These are phyloP conservation scores for Voacanga thouarsii DNA, from an alignment of 257 asterid species.

Conservation along the genomic window DNA sequence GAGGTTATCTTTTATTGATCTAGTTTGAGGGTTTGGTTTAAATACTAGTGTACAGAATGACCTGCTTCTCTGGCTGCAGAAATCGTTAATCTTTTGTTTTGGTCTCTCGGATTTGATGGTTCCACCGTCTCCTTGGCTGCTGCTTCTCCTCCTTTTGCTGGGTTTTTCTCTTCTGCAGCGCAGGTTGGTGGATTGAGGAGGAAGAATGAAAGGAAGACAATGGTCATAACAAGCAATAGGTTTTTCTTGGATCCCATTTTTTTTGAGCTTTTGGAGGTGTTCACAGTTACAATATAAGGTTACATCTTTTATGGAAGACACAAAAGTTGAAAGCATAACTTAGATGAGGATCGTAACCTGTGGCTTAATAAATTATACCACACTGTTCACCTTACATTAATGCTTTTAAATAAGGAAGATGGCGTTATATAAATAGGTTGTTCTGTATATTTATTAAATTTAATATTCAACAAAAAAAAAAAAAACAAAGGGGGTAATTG, in stretches of 20 bases:
- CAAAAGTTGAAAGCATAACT: background rate
- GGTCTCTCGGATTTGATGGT: background rate
- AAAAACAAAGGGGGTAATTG: too few relatives aligned
- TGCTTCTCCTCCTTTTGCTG: background rate
- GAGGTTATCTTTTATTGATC: background rate
- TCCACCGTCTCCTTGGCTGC: background rate
- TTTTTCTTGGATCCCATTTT: slow-evolving; percentile 8
- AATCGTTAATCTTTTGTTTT: background rate
- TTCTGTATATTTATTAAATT: too few relatives aligned
- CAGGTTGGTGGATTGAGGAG: background rate
- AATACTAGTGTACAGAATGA: slow-evolving; percentile 8
- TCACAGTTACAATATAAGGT: background rate
- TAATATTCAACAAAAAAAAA: too few relatives aligned
- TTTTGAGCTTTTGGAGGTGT: background rate
- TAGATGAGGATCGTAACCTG: background rate
- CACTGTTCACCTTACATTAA: background rate
- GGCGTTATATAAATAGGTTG: background rate
- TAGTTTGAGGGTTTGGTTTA: slow-evolving; percentile 11
- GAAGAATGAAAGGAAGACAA: background rate
- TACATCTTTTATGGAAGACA: background rate
- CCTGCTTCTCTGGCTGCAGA: slow-evolving; percentile 13
- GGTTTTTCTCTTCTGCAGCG: background rate
- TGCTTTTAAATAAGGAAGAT: background rate
- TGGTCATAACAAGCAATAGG: background rate
- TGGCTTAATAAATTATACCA: background rate